Base-by-base conservation (phyloP, 2,329 filamentous ascomycete genomes). In the Aspergillus sp. region DNA sequence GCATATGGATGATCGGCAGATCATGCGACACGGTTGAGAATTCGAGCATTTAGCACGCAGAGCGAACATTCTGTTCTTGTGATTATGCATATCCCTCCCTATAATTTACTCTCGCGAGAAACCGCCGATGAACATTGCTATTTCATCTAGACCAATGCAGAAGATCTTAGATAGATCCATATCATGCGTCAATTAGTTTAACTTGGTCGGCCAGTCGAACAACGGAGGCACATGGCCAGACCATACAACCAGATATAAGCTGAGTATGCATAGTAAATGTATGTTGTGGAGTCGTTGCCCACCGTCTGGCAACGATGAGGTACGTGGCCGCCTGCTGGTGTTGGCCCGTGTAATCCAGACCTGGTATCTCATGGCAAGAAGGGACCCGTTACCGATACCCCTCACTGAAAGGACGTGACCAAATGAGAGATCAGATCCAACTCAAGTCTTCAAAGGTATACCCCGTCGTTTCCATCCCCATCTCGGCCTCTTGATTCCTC, bases 31-130 rank as follows among this genome's bases (percentile, higher is more conserved):
- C 51, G 63, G 55, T 58, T 53, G 51, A 64, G 62, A 63, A 60
- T 67, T 66, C 64, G 60, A 70, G 70, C 69, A 71, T 70, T 71
- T 68, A 71, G 71, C 69, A 72, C 71, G 66, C 65, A 66, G 61
- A 68, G 68, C 69, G 68, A 68, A 68, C 66, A 64, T 67, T 56
- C 45, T 57, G 49, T 62, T 62, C 52, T 36, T 61, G 49, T 59
- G 56, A 62, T 47, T 58, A 45, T 62, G 53, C 60, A 64, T 67
- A 61, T 58, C 36, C 54, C 22, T 17, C 20, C 49, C 44, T 13
- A 20, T 48, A 51, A 60, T 38, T 36, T 38, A 39, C 44, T n/a
- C 18, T 26, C 45, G 36, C 44, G 18, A 47, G 48, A 53, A 45
- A 36, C 41, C 43, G 48, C 20, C 42, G 15, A 48, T 45, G 17